phyloP scores from a whole-genome alignment of 2,329 filamentous ascomycete genomes.

The Fusarium nurragi region DNA sequence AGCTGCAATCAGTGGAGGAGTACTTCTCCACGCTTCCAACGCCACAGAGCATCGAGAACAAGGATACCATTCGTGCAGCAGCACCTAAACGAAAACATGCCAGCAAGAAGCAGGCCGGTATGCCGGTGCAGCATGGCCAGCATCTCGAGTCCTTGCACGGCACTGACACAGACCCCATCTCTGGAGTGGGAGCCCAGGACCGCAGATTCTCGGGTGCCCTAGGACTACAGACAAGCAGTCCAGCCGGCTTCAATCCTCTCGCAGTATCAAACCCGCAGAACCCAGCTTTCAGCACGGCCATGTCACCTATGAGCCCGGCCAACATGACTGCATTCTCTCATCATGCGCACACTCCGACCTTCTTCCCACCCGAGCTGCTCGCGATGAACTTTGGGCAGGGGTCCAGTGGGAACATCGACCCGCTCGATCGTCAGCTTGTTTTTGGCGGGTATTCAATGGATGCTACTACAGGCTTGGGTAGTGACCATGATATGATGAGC shows the following conservation, averaged over 20 bases:
- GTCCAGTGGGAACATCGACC: constrained; percentile 65
- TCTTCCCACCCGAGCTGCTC: constrained; percentile 65
- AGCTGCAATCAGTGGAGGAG: constrained; percentile 93
- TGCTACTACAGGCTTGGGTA: constrained; percentile 49
- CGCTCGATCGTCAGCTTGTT: constrained; percentile 79
- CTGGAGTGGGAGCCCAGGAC: constrained; percentile 34
- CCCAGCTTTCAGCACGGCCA: constrained; percentile 56
- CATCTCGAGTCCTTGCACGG: constrained; percentile 37
- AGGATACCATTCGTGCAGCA: constrained; percentile 37
- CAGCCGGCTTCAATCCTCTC: constrained; percentile 53
- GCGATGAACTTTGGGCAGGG: constrained; percentile 61
- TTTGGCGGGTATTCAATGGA: constrained; percentile 75
- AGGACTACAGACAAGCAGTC: constrained; percentile 54
- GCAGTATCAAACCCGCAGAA: constrained; percentile 54
- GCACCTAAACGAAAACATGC: constrained; percentile 50
- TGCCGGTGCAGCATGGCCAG: constrained; percentile 22
- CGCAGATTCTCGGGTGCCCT: constrained; percentile 56
- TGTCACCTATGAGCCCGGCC: constrained; percentile 65
- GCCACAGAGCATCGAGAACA: constrained; percentile 58
- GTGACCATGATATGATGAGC: constrained; percentile 54
- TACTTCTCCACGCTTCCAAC: constrained; percentile 85
- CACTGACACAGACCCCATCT: constrained; percentile 25
- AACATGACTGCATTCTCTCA: constrained; percentile 52
- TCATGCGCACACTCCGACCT: constrained; percentile 51
- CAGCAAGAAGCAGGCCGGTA: constrained; percentile 49